Base-by-base conservation (phyloP, 2,329 filamentous ascomycete species). In the Beauveria bassiana region DNA sequence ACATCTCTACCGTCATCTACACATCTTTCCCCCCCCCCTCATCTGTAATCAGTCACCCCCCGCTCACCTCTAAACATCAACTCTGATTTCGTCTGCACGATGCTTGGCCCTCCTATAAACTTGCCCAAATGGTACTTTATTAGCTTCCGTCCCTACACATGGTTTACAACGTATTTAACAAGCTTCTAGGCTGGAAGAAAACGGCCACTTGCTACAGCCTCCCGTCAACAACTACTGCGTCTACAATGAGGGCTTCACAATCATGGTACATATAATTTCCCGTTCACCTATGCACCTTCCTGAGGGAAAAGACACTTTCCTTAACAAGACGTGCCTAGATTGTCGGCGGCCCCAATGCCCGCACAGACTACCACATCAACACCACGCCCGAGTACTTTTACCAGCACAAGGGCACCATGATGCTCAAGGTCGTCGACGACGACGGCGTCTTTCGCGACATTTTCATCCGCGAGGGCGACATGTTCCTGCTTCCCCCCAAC, bases 161-260 rank as follows among this genome's bases (percentile, higher is more conserved):
- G 7, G 26, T 22, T 8, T 31, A 34, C 26, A 9, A n/a, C 18
- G 26, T 26, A 16, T 47, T 14, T 14, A 38, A 38, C 34, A 38
- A 38, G 34, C 54, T 22, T 16, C 22, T 65, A 97, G 93, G 93
- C 87, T 99, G 46, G 83, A 91, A 70, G 85, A 93, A 73, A 98
- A 98, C 76, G 88, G 89, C 0, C 93, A 98, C 73, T 87, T 98
- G 64, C 85, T 97, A 62, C 86, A 96, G 74, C 95, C 95, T 0
- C 95, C 95, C 1, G 87, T 98, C 71, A 97, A 97, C 79, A 98
- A 98, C 79, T 96, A 95, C 80, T 97, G 93, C 78, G 91, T 98
- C 70, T 96, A 96, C 79, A 89, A 96, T 72, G 84, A 89, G 61
- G 84, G 85, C 70, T 84, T 93, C 63, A 92, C 88, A 47, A 89